These are phyloP conservation scores for Cyberlindnera mrakii DNA, from an alignment of 805 yeast species.

Conservation along the genomic window DNA sequence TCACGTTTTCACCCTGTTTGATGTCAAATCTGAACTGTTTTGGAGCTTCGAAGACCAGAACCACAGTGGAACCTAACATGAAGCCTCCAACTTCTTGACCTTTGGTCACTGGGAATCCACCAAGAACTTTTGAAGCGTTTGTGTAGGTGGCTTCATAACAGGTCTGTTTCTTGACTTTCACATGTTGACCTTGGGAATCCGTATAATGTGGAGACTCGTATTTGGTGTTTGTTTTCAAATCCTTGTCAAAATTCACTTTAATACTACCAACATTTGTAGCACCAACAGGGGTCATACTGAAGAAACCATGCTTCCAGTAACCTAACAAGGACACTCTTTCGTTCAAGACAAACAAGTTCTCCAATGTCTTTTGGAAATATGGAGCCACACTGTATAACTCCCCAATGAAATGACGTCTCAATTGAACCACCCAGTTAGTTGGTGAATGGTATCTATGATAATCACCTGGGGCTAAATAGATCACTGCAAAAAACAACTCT, in stretches of 20 bases:
- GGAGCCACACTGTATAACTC: conserved; percentile 96
- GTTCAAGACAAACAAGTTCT: conserved; percentile 82
- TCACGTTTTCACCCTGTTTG: conserved; percentile 67
- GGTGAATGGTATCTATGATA: conserved; percentile 98
- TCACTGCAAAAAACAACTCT: conserved; percentile 78
- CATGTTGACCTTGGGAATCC: conserved; percentile 14
- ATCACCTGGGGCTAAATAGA: conserved; percentile 96
- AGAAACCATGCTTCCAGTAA: conserved; percentile 94
- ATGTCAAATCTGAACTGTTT: conserved; percentile 64
- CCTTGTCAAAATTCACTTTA: conserved; percentile 84
- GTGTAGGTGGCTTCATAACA: conserved; percentile 93
- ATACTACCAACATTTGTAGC: conserved; percentile 98
- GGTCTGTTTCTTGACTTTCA: conserved; percentile 59
- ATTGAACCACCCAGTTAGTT: conserved; percentile 88
- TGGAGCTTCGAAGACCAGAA: conserved; percentile 94
- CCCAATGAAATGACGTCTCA: conserved; percentile 93
- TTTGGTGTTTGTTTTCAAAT: conserved; percentile 74
- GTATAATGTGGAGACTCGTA: conserved; percentile 39
- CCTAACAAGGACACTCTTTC: conserved; percentile 95
- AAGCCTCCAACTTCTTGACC: conserved; percentile 98
- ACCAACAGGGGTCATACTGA: conserved; percentile 98
- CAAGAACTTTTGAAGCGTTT: conserved; percentile 65
- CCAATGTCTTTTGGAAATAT: conserved; percentile 81
- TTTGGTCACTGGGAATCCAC: conserved; percentile 83
- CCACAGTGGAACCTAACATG: conserved; percentile 94